These are phyloP conservation scores for Talaromyces sp. DNA, from an alignment of 2,329 filamentous ascomycete genomes.

Conservation along the genomic window DNA sequence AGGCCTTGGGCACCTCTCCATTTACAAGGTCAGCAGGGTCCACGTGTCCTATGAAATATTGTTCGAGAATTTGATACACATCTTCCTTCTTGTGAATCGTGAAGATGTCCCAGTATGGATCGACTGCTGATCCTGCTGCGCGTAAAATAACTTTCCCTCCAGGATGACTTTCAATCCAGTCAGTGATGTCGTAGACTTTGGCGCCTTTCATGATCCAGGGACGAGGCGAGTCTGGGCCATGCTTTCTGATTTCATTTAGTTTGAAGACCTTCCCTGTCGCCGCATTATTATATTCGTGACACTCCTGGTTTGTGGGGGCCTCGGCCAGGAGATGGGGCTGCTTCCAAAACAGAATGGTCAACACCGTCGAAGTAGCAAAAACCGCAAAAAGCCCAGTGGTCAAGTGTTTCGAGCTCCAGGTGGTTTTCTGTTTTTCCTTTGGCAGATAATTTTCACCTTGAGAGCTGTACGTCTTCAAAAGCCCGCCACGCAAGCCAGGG, in stretches of 20 bases:
- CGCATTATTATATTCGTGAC: not conserved
- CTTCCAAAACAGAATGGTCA: no score
- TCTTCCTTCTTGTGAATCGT: slow-evolving; percentile 68
- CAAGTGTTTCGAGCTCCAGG: no score
- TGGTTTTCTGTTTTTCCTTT: no score
- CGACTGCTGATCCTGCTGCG: slow-evolving; percentile 66
- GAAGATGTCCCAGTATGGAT: slow-evolving; percentile 72
- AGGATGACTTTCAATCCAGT: slow-evolving; percentile 67
- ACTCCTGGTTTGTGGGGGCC: not conserved
- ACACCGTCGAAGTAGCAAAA: no score
- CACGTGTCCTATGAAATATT: slow-evolving; percentile 66
- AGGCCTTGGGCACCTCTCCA: slow-evolving; percentile 56
- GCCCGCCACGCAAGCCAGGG: no score
- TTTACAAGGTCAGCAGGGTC: slow-evolving; percentile 62
- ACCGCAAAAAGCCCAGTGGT: no score
- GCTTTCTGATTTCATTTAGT: slow-evolving; percentile 26
- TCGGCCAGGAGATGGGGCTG: not conserved
- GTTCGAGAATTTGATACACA: slow-evolving; percentile 66
- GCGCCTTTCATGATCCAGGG: slow-evolving; percentile 68
- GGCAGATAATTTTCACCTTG: no score
- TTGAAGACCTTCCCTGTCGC: not conserved
- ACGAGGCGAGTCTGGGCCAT: slow-evolving; percentile 47
- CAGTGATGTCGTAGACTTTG: slow-evolving; percentile 71
- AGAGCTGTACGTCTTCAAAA: no score
- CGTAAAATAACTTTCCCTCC: slow-evolving; percentile 69